Conservation (phyloP, 169 alveolate species). For the Babesia divergens region DNA sequence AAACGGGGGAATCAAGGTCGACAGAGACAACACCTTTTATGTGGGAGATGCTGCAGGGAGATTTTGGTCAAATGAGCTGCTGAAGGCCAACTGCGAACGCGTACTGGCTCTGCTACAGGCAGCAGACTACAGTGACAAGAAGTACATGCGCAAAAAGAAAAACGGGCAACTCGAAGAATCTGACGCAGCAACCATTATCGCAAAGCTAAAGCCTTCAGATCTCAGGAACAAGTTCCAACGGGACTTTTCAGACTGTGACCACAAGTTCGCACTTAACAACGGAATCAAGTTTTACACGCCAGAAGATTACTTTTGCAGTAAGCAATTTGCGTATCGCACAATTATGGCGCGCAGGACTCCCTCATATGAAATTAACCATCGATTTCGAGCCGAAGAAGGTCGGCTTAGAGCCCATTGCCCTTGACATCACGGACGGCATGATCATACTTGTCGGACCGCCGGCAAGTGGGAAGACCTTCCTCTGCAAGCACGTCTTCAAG, state of each 20-base stretch:
- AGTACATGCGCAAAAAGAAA: not conserved
- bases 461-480: conserved; percentile 47
- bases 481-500: not conserved
- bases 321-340: not conserved
- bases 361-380: not conserved
- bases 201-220: conserved; percentile 10
- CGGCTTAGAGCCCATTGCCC: conserved; percentile 22
- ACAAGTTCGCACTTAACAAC: conserved; percentile 70
- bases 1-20: conserved; percentile 37
- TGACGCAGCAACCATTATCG: conserved; percentile 56
- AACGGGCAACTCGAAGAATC: not conserved
- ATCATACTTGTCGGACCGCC: conserved; percentile 52
- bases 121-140: conserved; percentile 15
- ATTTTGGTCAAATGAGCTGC: conserved; percentile 36
- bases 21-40: conserved; percentile 51
- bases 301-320: conserved; percentile 67
- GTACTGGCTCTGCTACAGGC: conserved; percentile 57
- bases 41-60: conserved; percentile 81
- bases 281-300: conserved; percentile 69
- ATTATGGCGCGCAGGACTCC: conserved; percentile 3
- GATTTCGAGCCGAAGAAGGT: conserved; percentile 43
- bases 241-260: conserved; percentile 74
- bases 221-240: conserved; percentile 23
- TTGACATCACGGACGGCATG: conserved; percentile 34
- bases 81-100: conserved; percentile 42